These are phyloP conservation scores for Moricandia arvensis DNA, from an alignment of 345 rosid genomes.

Conservation along the genomic window DNA sequence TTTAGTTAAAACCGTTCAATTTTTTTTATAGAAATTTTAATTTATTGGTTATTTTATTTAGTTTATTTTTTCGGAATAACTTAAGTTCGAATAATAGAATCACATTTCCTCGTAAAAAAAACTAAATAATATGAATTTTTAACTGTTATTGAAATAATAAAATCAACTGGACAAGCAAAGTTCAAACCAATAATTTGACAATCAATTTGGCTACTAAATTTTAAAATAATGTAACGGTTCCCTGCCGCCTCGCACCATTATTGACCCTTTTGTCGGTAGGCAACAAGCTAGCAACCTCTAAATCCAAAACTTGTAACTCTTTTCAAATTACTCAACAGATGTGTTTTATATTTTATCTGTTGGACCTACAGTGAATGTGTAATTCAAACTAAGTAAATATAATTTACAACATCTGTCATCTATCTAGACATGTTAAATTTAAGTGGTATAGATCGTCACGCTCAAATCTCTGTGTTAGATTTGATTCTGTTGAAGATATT, in stretches of 20 bases:
- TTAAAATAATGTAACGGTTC: conserved; percentile 8
- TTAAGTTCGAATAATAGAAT: too few species aligned
- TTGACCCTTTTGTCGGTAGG: conserved; percentile 33
- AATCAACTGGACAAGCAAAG: too few species aligned
- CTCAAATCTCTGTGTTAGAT: conserved; percentile 37
- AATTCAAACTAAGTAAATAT: conserved; percentile 18
- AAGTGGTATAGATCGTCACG: conserved; percentile 18
- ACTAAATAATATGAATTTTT: too few species aligned
- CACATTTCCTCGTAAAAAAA: too few species aligned
- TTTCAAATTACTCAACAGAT: background rate
- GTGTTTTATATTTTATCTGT: background rate
- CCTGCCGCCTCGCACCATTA: conserved; percentile 11
- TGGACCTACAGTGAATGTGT: conserved; percentile 17
- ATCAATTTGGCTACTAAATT: background rate
- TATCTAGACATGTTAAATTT: conserved; percentile 13
- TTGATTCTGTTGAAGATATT: conserved; percentile 20
- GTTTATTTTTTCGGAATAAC: too few species aligned
- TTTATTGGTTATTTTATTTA: too few species aligned
- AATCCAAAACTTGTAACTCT: background rate
- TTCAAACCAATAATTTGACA: background rate
- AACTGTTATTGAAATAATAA: too few species aligned
- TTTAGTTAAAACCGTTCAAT: too few species aligned
- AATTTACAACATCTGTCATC: background rate
- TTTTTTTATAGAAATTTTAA: too few species aligned
- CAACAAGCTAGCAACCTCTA: background rate